Evolutionary conservation across 345 rosid species (phyloP).

Genomic region (Noccaea caerulescens): DNA sequence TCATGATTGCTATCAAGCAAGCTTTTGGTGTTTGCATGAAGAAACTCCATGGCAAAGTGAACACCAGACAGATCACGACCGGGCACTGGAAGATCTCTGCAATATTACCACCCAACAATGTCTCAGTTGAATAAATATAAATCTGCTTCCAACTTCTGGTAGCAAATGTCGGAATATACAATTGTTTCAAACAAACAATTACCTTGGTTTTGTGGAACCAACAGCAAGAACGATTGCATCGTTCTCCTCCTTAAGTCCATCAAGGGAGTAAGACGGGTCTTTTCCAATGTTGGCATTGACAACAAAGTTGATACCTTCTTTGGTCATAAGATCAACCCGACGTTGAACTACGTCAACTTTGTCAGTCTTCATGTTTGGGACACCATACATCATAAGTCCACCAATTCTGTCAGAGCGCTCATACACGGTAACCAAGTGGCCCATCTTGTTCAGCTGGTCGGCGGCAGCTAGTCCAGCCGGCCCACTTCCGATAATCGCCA

Average conservation of each 20-base stretch:
- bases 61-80: slow-evolving; percentile 91
- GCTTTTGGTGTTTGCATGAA: slow-evolving; percentile 94
- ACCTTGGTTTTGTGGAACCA: slow-evolving; percentile 98
- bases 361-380: slow-evolving; percentile 99
- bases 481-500: slow-evolving; percentile 93
- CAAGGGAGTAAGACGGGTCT: slow-evolving; percentile 77
- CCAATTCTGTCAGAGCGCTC: slow-evolving; percentile 99
- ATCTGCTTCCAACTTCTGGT: background rate
- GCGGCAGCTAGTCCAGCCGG: slow-evolving; percentile 99
- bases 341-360: slow-evolving; percentile 90
- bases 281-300: slow-evolving; percentile 89
- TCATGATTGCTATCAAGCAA: slow-evolving; percentile 86
- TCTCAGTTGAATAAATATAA: slow-evolving; percentile 11
- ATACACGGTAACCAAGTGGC: slow-evolving; percentile 89
- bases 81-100: slow-evolving; percentile 97
- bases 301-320: slow-evolving; percentile 85
- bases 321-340: slow-evolving; percentile 88
- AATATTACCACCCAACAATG: slow-evolving; percentile 24
- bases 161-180: background rate
- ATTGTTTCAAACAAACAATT: slow-evolving; percentile 1
- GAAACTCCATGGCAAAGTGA: slow-evolving; percentile 98
- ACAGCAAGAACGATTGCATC: slow-evolving; percentile 90
- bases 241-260: slow-evolving; percentile 70
- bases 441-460: slow-evolving; percentile 94
- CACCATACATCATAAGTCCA: slow-evolving; percentile 99